A percentile compares a stretch with the other conserved stretches of the same genome.
Evolutionary conservation across 1,139 yeast species (phyloP).

Genomic region (Geotrichum europaeum): DNA sequence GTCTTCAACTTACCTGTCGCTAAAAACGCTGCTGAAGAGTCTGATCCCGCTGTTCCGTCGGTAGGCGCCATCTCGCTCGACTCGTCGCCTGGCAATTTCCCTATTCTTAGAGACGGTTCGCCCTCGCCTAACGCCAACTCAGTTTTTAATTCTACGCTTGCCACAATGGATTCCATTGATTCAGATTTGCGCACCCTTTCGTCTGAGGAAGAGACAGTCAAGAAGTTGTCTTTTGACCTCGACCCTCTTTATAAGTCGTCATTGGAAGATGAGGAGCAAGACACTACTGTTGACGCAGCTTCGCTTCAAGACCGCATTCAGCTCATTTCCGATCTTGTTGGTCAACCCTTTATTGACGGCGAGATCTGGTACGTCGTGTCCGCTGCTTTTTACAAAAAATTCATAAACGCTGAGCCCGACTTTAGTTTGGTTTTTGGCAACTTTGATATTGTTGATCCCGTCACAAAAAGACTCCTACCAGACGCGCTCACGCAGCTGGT

Average conservation of each 20-base stretch:
- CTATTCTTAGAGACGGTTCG: background rate
- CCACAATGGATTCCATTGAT: background rate
- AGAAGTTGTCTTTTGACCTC: background rate
- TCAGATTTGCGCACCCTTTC: constrained; percentile 1
- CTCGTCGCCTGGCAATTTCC: constrained; percentile 5
- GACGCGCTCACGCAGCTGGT: constrained; percentile 1
- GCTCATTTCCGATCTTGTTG: background rate
- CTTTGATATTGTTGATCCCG: constrained; percentile 11
- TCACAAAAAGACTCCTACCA: background rate
- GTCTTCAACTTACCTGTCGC: background rate
- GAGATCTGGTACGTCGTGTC: constrained; percentile 13
- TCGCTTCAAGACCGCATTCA: background rate
- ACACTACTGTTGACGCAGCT: background rate
- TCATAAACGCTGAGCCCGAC: background rate
- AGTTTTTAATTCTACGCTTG: background rate
- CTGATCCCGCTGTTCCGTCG: constrained; percentile 5
- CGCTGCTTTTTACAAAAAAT: background rate
- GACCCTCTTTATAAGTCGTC: background rate
- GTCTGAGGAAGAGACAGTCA: constrained; percentile 1
- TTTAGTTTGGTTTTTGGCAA: constrained; percentile 8
- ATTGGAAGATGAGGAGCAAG: background rate
- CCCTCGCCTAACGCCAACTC: background rate
- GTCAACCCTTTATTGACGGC: background rate
- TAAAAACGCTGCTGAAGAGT: background rate
- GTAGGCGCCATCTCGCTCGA: constrained; percentile 8